Evolutionary conservation across 495 filamentous ascomycete species (phyloP), one percentile per base, ranked within the genome.

Genomic region (Aspergillus kassunensis): DNA sequence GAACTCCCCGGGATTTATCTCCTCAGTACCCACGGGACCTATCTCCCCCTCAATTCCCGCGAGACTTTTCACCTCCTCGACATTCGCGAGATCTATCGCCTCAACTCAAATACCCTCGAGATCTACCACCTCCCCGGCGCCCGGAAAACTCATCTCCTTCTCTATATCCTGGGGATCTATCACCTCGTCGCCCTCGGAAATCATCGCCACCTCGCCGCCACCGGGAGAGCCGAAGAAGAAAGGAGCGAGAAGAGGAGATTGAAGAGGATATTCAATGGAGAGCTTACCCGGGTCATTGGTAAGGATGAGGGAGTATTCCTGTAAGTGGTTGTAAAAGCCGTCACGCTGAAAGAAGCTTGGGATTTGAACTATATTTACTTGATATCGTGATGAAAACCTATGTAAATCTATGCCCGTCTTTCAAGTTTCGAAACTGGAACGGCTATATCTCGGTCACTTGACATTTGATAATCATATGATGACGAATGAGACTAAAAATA

Each of bases 221-320:
- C 31, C 53, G 62, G 13, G 58, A 65, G 21, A 55, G 54, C 27
- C 36, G 59, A 24, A 53, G 62, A 24, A 58, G 63, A 15, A 52
- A 45, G 18, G 57, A 61, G 34, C 44, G 56, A 27, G 64, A 67
- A 6, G 19, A 60, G 31, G 33, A 37, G 7, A 9, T 36, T 18
- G 36, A 58, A 24, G 64, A 57, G 9, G 58, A 56, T 6, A 27
- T 19, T 18, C 55, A 55, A 18, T 45, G 55, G 19, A 49, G 47
- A 44, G 41, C 41, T 39, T 55, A 46, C 10, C 45, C 53, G 21
- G 53, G 49, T 45, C 49, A 56, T 15, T 55, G 55, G 55, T 63
- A 33, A 55, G 4, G 44, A 27, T 4, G 24, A 9, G 24, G 4
- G 4, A 9, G 24, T 27, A 9, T 27, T 27, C 24, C 9, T 27